phyloP scores from a whole-genome alignment of 495 filamentous ascomycete species.

The Penicillium ochrochloron region DNA sequence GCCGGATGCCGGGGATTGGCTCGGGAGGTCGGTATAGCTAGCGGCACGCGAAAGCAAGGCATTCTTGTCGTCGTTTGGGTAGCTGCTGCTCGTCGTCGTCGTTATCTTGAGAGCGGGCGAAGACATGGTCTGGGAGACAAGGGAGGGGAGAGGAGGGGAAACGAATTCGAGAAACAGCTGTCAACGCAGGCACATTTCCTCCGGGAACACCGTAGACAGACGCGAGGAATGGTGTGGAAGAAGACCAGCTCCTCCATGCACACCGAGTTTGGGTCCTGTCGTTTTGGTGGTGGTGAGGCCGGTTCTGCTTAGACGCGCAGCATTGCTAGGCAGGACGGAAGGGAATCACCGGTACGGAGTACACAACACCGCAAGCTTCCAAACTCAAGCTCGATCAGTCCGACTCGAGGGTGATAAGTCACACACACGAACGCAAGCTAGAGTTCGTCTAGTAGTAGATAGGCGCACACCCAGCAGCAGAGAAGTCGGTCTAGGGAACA shows the following conservation, averaged over 20 bases:
- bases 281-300: constrained; percentile 8
- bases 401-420: constrained; percentile 12
- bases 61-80: constrained; percentile 33
- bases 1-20: constrained; percentile 29
- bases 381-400: constrained; percentile 11
- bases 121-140: constrained; percentile 39
- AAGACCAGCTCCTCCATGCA: constrained; percentile 52
- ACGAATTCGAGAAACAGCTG: constrained; percentile 19
- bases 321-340: constrained; percentile 23
- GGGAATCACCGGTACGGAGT: constrained; percentile 12
- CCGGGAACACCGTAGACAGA: constrained; percentile 27
- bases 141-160: constrained; percentile 8
- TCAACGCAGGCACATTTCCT: constrained; percentile 39
- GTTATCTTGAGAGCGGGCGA: constrained; percentile 33
- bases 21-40: constrained; percentile 50
- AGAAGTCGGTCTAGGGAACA: constrained; percentile 21
- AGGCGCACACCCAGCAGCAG: constrained; percentile 3
- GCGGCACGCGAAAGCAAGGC: constrained; percentile 42
- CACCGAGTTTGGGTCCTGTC: constrained; percentile 21
- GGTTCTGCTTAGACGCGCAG: constrained; percentile 31
- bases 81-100: constrained; percentile 18
- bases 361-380: neutral
- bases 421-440: constrained; percentile 8
- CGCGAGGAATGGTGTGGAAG: constrained; percentile 35
- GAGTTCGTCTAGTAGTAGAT: neutral